Base-by-base conservation (phyloP, 176 grass and related monocot genomes). In the Thinopyrum elongatum region DNA sequence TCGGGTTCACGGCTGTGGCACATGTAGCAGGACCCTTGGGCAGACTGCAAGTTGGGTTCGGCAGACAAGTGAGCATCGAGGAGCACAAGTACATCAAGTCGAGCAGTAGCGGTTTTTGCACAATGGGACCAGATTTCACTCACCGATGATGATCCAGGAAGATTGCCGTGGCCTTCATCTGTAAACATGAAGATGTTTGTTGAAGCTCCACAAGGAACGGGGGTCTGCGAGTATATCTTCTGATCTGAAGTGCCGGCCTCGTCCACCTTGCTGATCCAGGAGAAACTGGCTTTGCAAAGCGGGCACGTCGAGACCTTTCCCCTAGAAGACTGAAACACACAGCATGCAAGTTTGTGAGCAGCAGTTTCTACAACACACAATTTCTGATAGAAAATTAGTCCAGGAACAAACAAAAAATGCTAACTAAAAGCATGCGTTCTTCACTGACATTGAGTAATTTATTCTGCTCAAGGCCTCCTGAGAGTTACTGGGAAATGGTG, bases 171-270 rank as follows among this genome's bases (percentile, higher is more conserved):
- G 66, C 64, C 70, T 51, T 79, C 59, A 49, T 68, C 53, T 17
- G 22, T 15, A 2, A 83, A 74, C 69, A 92, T 36, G 35, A 86
- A 86, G 27, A 85, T 87, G 49, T 80, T 58, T 0, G 67, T 71
- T 66, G 90, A 94, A 55, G 90, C 79, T 84, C 63, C 75, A 14
- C 21, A 86, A 66, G 93, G 92, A 77, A 98, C 87, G 4, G 53
- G 53, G 53, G 88, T 92, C 82, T 98, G 96, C 1, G 96, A 98
- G 82, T 95, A 98, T 79, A 98, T 95, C 76, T 98, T 98, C 76
- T 98, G 96, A 83, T 95, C 96, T 11, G 68, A 78, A 12, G 84
- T 87, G 74, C 80, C 90, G 10, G 89, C 94, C 76, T 91, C 86
- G 7, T 92, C 96, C 60, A 98, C 80, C 85, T 81, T 94, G 72